These are phyloP conservation scores for Gliomastix tumulicola DNA, from an alignment of 2,329 filamentous ascomycete species.

Conservation along the genomic window DNA sequence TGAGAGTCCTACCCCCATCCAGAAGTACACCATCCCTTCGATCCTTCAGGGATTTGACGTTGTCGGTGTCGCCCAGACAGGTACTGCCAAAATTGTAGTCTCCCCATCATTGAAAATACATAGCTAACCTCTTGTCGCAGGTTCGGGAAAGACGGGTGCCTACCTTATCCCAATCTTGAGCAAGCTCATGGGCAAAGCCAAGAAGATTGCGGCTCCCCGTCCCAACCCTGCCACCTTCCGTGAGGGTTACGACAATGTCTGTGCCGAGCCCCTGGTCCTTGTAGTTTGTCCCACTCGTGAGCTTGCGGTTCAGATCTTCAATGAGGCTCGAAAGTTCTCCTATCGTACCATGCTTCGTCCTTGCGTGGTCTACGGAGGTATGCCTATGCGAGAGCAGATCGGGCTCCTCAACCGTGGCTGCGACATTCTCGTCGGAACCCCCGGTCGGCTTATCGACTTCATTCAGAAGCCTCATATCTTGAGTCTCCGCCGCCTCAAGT, in stretches of 20 bases:
- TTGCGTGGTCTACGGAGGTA: constrained; percentile 82
- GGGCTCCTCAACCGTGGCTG: constrained; percentile 74
- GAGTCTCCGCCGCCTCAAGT: constrained; percentile 70
- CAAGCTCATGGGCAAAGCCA: constrained; percentile 91
- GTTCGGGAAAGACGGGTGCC: constrained; percentile 92
- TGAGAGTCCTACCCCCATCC: constrained; percentile 71
- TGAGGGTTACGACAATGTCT: constrained; percentile 39
- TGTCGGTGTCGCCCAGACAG: constrained; percentile 87
- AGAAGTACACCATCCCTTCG: constrained; percentile 76
- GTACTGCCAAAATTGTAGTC: constrained; percentile 56
- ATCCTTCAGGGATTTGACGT: constrained; percentile 73
- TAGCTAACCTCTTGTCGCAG: constrained; percentile 37
- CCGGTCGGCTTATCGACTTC: constrained; percentile 80
- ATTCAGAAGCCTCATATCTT: constrained; percentile 65
- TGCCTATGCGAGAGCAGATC: constrained; percentile 62
- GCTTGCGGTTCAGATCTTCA: constrained; percentile 89
- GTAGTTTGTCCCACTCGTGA: constrained; percentile 84
- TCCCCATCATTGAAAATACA: too few relatives aligned
- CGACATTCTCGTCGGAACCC: constrained; percentile 81
- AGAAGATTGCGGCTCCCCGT: constrained; percentile 73
- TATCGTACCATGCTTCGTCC: constrained; percentile 94
- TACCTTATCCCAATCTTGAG: constrained; percentile 87
- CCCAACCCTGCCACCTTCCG: constrained; percentile 56
- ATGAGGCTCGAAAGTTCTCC: constrained; percentile 85
- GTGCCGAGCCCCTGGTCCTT: constrained; percentile 82